Conservation (phyloP, 345 rosid genomes). For the Eucalyptus albens region DNA sequence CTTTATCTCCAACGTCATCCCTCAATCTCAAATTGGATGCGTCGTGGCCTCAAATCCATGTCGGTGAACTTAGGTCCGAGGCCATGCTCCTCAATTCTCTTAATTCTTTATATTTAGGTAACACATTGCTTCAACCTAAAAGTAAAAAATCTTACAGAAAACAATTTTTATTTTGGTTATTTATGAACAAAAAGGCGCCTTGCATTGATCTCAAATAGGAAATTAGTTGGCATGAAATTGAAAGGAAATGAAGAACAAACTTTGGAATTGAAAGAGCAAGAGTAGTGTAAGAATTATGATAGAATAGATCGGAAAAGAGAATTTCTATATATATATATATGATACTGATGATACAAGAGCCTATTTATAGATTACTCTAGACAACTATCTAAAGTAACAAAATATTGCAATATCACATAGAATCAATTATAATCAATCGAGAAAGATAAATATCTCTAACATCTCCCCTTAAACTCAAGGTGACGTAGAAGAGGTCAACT, state of each 20-base stretch:
- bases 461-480: no score
- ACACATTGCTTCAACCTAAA: background rate
- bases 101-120: background rate
- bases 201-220: background rate
- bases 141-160: background rate
- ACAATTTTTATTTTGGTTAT: background rate
- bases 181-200: background rate
- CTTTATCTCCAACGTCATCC: background rate
- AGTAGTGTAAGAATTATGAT: background rate
- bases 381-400: no score
- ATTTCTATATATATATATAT: no score
- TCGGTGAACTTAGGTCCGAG: rapidly evolving
- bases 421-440: no score
- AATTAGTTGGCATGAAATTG: background rate
- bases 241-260: background rate
- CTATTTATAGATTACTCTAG: rapidly evolving
- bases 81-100: background rate
- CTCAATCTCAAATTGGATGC: background rate
- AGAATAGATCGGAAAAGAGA: rapidly evolving
- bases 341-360: no score
- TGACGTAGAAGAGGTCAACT: no score
- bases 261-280: background rate
- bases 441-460: no score
- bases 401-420: no score
- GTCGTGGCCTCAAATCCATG: background rate